A percentile compares a stretch with the other conserved stretches of the same genome.
phyloP scores from a whole-genome alignment of 345 rosid species.

The Brassica cretica region DNA sequence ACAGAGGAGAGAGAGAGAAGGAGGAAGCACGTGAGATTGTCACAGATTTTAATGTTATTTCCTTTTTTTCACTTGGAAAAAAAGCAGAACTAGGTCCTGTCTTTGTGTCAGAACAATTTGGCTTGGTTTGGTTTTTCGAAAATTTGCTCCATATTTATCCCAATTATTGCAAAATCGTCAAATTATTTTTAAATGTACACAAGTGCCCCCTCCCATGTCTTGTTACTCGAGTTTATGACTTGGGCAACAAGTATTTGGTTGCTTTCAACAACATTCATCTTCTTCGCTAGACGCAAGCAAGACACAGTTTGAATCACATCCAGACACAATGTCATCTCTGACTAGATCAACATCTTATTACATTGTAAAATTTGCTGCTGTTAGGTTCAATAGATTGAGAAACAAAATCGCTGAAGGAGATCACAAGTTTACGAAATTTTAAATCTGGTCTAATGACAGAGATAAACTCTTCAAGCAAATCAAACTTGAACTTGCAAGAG shows the following conservation, averaged over 20 bases:
- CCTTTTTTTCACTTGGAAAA: constrained; percentile 10
- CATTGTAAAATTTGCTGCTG: background rate
- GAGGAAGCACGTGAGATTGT: constrained; percentile 54
- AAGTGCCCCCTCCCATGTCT: background rate
- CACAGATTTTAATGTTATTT: background rate
- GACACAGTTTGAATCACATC: background rate
- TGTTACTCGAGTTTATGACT: background rate
- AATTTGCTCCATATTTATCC: background rate
- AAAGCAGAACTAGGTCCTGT: constrained; percentile 2
- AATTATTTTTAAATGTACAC: background rate
- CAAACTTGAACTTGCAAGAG: constrained; percentile 8
- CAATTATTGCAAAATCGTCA: background rate
- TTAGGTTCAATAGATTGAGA: background rate
- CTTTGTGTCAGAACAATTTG: background rate
- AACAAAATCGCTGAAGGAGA: background rate
- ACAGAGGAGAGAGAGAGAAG: constrained; percentile 24
- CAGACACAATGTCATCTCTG: background rate
- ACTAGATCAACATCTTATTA: background rate
- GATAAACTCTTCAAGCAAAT: background rate
- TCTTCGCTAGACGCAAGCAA: background rate
- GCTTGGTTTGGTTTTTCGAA: background rate
- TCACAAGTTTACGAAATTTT: background rate
- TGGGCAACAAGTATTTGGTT: background rate
- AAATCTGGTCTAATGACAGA: constrained; percentile 4
- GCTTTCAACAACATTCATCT: background rate